A percentile compares a stretch with the other conserved stretches of the same genome.
Conservation (phyloP, 192 early-diverging fungal genomes). For the Umbelopsis isabellina region DNA sequence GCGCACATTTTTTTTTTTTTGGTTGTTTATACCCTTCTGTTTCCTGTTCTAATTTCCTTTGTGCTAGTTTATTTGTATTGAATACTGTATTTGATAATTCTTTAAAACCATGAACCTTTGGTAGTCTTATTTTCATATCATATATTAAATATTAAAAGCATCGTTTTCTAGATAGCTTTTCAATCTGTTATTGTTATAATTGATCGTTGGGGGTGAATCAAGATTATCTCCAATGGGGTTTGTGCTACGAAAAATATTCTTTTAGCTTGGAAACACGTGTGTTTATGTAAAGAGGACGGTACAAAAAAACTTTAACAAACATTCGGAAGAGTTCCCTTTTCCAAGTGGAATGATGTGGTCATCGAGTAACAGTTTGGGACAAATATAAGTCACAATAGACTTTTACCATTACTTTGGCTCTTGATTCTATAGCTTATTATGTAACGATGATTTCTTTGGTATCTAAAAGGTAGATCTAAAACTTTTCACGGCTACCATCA, state of each 20-base stretch:
- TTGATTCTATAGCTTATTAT: background rate
- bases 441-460: background rate
- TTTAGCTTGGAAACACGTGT: too few species aligned
- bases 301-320: too few species aligned
- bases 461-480: conserved; percentile 69
- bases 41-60: too few species aligned
- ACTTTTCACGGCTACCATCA: conserved; percentile 97
- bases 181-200: too few species aligned
- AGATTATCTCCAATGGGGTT: background rate
- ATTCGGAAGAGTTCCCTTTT: too few species aligned
- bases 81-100: background rate
- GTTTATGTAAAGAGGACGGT: too few species aligned
- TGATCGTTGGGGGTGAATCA: background rate
- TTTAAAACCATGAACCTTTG: too few species aligned
- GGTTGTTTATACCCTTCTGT: conserved; percentile 11
- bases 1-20: conserved; percentile 18
- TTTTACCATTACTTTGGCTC: too few species aligned
- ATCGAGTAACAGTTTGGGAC: background rate
- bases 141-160: background rate
- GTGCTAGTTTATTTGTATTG: background rate
- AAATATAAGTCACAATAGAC: too few species aligned
- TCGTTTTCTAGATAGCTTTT: background rate
- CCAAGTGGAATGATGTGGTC: too few species aligned
- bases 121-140: background rate
- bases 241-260: too few species aligned